Evolutionary conservation across 805 yeast species (phyloP).

Genomic region (Cyberlindnera xylosilytica): DNA sequence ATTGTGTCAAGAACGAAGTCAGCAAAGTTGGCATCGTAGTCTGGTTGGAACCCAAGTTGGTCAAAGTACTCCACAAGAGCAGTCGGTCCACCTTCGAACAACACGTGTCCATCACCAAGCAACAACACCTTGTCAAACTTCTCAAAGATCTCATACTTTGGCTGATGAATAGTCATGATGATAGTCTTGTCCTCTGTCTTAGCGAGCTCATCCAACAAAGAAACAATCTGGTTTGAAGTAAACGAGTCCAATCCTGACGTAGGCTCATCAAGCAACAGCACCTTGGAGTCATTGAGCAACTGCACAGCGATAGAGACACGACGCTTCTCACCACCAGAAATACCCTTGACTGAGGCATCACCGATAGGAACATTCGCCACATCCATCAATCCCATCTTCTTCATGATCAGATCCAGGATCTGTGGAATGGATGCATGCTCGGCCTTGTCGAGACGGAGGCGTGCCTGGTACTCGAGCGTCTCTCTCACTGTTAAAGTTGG

Average conservation of each 20-base stretch:
- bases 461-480: constrained; percentile 70
- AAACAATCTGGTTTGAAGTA: constrained; percentile 66
- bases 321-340: constrained; percentile 79
- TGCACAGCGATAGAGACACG: constrained; percentile 82
- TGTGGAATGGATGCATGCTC: constrained; percentile 40
- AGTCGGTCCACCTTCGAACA: constrained; percentile 58
- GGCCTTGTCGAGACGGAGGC: constrained; percentile 51
- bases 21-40: constrained; percentile 57
- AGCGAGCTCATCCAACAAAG: constrained; percentile 56
- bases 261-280: constrained; percentile 78
- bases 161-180: constrained; percentile 80
- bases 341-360: constrained; percentile 56
- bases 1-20: constrained; percentile 72
- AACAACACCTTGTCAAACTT: constrained; percentile 71
- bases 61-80: constrained; percentile 46
- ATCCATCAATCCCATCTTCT: constrained; percentile 42
- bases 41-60: constrained; percentile 36
- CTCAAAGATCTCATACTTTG: constrained; percentile 61
- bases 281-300: constrained; percentile 61
- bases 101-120: constrained; percentile 35
- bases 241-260: constrained; percentile 85
- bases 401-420: constrained; percentile 60
- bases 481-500: constrained; percentile 75
- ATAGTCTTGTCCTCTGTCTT: constrained; percentile 58
- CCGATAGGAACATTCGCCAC: constrained; percentile 40